Evolutionary conservation across 148 eudicot genomes (phyloP).

Genomic region (Arctostaphylos glauca): DNA sequence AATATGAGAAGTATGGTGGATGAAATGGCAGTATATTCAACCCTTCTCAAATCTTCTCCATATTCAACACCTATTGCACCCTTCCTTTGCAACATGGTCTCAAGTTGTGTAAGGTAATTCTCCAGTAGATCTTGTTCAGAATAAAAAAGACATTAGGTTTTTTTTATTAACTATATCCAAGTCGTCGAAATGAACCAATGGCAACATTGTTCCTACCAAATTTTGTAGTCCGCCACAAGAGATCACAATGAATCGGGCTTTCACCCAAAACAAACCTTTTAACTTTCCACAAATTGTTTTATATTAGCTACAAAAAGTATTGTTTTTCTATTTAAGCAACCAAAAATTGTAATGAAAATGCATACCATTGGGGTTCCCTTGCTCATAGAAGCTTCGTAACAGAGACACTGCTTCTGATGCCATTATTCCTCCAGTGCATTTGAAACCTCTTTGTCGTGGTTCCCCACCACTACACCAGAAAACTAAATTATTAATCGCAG

Average conservation of each 20-base stretch:
- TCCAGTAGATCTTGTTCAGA: no score
- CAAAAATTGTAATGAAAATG: background rate
- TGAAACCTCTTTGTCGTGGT: conserved; percentile 36
- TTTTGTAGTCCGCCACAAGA: background rate
- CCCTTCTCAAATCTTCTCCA: no score
- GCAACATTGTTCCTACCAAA: background rate
- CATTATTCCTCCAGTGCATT: conserved; percentile 79
- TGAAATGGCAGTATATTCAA: no score
- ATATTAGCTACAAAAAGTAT: no score
- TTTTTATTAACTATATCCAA: no score
- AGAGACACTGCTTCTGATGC: conserved; percentile 76
- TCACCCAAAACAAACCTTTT: background rate
- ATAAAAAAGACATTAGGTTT: no score
- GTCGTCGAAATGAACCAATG: background rate
- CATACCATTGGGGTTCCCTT: conserved; percentile 81
- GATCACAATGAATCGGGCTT: background rate
- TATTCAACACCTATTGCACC: no score
- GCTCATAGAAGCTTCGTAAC: conserved; percentile 71
- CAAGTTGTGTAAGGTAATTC: no score
- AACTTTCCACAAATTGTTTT: background rate
- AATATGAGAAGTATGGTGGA: no score
- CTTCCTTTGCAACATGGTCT: no score
- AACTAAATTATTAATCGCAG: background rate
- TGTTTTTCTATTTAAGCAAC: background rate
- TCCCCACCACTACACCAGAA: conserved; percentile 23